Percentiles rank a stretch among this genome's conserved stretches.
Evolutionary conservation across 2,329 filamentous ascomycete species (phyloP).

Genomic region (Berkeleyomyces rouxiae): DNA sequence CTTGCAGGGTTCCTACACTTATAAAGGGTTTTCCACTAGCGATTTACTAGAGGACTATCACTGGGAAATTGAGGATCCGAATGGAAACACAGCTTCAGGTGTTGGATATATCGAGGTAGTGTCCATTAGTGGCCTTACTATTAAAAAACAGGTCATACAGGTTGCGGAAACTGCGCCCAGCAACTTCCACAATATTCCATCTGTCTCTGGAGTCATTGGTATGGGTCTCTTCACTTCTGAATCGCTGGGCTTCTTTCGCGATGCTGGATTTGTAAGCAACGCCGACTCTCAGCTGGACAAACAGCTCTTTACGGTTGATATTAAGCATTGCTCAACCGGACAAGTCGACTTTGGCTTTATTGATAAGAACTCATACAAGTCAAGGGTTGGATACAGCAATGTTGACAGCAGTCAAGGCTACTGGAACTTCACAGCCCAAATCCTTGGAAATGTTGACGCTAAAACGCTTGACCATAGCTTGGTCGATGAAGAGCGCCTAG

Average conservation of each 20-base stretch:
- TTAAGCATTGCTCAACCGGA: constrained; percentile 42
- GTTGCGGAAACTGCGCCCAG: constrained; percentile 25
- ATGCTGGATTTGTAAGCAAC: constrained; percentile 29
- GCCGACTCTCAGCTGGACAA: background rate
- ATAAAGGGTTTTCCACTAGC: constrained; percentile 23
- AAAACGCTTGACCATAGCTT: background rate
- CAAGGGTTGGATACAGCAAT: constrained; percentile 42
- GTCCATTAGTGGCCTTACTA: constrained; percentile 25
- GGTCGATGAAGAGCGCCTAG: background rate
- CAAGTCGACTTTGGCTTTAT: constrained; percentile 61
- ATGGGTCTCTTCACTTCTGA: constrained; percentile 25
- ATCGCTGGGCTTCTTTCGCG: constrained; percentile 24
- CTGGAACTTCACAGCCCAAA: constrained; percentile 37
- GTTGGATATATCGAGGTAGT: constrained; percentile 29
- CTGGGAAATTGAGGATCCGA: constrained; percentile 29
- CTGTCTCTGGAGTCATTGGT: constrained; percentile 25
- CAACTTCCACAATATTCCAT: constrained; percentile 23
- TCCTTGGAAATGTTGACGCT: constrained; percentile 14
- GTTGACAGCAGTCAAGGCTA: constrained; percentile 42
- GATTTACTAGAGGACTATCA: constrained; percentile 22
- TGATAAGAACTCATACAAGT: constrained; percentile 45
- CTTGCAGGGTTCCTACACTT: constrained; percentile 25
- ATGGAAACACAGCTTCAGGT: constrained; percentile 27
- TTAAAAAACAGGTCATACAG: constrained; percentile 27
- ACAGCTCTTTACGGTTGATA: constrained; percentile 45